phyloP scores from a whole-genome alignment of 257 asterid genomes.

The Solanum appendiculatum region DNA sequence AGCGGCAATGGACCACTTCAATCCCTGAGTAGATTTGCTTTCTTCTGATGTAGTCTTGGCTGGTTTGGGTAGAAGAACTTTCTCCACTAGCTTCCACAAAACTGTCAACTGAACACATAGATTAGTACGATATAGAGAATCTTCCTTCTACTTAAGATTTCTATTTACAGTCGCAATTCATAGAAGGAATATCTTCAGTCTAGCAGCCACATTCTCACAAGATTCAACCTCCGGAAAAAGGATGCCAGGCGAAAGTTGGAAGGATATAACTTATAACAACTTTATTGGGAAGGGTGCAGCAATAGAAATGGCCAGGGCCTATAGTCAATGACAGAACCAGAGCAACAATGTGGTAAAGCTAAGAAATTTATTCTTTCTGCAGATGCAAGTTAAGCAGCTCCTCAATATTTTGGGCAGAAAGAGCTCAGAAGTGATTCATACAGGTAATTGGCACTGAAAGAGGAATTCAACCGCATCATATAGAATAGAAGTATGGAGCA shows the following conservation, averaged over 20 bases:
- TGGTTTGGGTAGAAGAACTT: constrained; percentile 55
- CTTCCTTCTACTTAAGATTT: not conserved
- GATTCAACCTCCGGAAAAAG: not conserved
- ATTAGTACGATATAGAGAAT: constrained; percentile 54
- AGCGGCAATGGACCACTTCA: constrained; percentile 74
- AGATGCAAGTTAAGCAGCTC: not conserved
- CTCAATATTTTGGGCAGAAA: not conserved
- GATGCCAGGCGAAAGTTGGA: not conserved
- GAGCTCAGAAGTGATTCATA: not conserved
- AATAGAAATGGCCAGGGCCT: not conserved
- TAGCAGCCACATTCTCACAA: not conserved
- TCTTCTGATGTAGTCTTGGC: constrained; percentile 37
- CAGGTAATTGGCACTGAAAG: not conserved
- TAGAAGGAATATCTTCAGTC: not conserved
- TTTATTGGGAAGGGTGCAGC: not conserved
- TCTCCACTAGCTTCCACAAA: constrained; percentile 89
- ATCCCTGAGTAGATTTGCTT: constrained; percentile 45
- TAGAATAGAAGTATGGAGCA: not conserved
- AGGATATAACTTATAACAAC: not conserved
- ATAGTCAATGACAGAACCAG: not conserved
- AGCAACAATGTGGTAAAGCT: not conserved
- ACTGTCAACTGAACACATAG: constrained; percentile 78
- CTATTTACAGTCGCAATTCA: not conserved
- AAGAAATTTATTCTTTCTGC: not conserved
- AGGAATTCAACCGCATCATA: not conserved